These are phyloP conservation scores for Aphanomyces astaci DNA, from an alignment of 352 stramenopile species.

Conservation along the genomic window DNA sequence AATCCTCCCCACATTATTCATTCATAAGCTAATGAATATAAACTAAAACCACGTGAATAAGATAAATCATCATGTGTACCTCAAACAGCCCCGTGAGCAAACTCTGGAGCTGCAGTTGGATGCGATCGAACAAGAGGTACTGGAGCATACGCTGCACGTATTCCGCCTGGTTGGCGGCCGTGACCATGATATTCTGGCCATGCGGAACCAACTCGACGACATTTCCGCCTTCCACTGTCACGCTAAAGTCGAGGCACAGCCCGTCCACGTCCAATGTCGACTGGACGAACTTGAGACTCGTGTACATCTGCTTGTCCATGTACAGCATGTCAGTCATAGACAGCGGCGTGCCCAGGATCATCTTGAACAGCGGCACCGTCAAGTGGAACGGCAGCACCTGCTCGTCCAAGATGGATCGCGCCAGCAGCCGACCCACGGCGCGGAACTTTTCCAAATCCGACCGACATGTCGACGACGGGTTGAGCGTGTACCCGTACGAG, in stretches of 20 bases:
- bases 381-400: slow-evolving; percentile 60
- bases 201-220: slow-evolving; percentile 87
- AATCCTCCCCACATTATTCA: too few relatives aligned
- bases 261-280: slow-evolving; percentile 42
- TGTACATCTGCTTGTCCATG: slow-evolving; percentile 62
- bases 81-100: slow-evolving; percentile 90
- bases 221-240: slow-evolving; percentile 55
- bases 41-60: too few relatives aligned
- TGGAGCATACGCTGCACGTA: slow-evolving; percentile 92
- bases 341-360: slow-evolving; percentile 52
- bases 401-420: slow-evolving; percentile 63
- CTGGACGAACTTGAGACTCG: slow-evolving; percentile 56
- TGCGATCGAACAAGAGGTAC: slow-evolving; percentile 88
- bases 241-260: slow-evolving; percentile 68
- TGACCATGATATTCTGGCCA: slow-evolving; percentile 88
- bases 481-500: slow-evolving; percentile 14
- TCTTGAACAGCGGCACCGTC: slow-evolving; percentile 56
- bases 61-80: slow-evolving; percentile 42
- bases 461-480: background rate
- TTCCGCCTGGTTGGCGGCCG: slow-evolving; percentile 90
- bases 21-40: too few relatives aligned
- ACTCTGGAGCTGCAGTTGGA: slow-evolving; percentile 82
- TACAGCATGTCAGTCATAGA: slow-evolving; percentile 52
- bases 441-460: background rate
- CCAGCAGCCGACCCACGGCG: slow-evolving; percentile 45